phyloP scores from a whole-genome alignment of 2,329 filamentous ascomycete genomes.

The Coniella lustricola region DNA sequence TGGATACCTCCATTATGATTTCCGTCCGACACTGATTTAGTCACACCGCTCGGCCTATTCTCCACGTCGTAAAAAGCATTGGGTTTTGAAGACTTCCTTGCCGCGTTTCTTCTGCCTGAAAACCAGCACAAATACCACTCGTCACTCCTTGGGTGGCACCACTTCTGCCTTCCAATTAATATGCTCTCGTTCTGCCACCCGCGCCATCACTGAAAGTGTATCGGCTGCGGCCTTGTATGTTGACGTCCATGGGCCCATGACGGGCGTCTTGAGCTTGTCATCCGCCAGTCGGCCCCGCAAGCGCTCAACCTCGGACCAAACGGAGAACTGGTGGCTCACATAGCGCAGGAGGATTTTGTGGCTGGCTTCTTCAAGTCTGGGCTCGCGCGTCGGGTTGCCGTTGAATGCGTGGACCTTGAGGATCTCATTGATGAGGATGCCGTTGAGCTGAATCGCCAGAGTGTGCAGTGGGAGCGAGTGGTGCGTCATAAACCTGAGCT shows the following conservation, averaged over 20 bases:
- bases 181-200: constrained; percentile 37
- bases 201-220: constrained; percentile 32
- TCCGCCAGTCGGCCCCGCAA: constrained; percentile 25
- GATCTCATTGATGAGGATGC: constrained; percentile 39
- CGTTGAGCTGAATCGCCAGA: constrained; percentile 37
- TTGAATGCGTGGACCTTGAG: constrained; percentile 30
- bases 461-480: constrained; percentile 29
- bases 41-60: too few relatives aligned
- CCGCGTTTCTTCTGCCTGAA: too few relatives aligned
- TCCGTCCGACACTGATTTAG: too few relatives aligned
- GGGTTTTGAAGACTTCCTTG: too few relatives aligned
- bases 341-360: constrained; percentile 21
- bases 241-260: constrained; percentile 36
- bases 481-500: constrained; percentile 34
- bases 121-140: background rate
- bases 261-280: constrained; percentile 20
- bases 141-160: constrained; percentile 12
- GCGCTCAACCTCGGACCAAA: constrained; percentile 26
- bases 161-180: constrained; percentile 40
- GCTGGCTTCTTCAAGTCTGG: constrained; percentile 20
- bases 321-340: constrained; percentile 21
- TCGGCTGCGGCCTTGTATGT: constrained; percentile 36
- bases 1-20: too few relatives aligned
- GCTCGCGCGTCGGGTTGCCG: constrained; percentile 14
- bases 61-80: too few relatives aligned